A percentile compares a stretch with the other conserved stretches of the same genome.
phyloP scores from a whole-genome alignment of 768 basidiomycete genomes.

The Tephrocybe rancida region DNA sequence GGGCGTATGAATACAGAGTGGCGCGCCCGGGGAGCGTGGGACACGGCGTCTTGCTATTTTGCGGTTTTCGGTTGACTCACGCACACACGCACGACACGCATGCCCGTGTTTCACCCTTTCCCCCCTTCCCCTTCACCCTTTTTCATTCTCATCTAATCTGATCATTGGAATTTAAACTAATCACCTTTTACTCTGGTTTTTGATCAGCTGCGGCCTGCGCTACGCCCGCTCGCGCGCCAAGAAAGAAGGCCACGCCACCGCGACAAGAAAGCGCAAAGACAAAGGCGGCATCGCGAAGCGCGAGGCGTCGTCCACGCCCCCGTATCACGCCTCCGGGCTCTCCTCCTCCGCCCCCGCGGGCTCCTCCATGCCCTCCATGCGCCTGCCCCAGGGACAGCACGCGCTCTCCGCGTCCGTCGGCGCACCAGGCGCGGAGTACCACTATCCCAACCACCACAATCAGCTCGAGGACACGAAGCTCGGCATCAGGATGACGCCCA shows the following conservation, averaged over 20 bases:
- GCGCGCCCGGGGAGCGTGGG: too few relatives aligned
- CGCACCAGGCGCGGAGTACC: slow-evolving; percentile 59
- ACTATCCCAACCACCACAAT: slow-evolving; percentile 31
- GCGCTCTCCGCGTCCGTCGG: slow-evolving; percentile 53
- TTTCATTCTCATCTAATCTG: background rate
- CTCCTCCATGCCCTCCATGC: slow-evolving; percentile 33
- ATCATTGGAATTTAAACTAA: background rate
- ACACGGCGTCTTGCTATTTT: too few relatives aligned
- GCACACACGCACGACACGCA: background rate
- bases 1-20: too few relatives aligned
- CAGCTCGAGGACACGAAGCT: slow-evolving; percentile 31
- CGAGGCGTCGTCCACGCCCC: slow-evolving; percentile 43
- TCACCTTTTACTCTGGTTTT: slow-evolving; percentile 5
- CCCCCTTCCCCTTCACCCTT: background rate
- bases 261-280: slow-evolving; percentile 68
- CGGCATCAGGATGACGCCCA: slow-evolving; percentile 45
- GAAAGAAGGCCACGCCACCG: slow-evolving; percentile 67
- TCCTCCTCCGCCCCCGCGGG: slow-evolving; percentile 24
- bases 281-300: slow-evolving; percentile 45
- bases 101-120: background rate
- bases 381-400: slow-evolving; percentile 48
- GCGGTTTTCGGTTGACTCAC: too few relatives aligned
- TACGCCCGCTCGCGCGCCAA: slow-evolving; percentile 89
- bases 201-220: slow-evolving; percentile 78
- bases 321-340: slow-evolving; percentile 37